Evolutionary conservation across 2,329 filamentous ascomycete genomes (phyloP).

Genomic region (Teratosphaeriaceae sp.): DNA sequence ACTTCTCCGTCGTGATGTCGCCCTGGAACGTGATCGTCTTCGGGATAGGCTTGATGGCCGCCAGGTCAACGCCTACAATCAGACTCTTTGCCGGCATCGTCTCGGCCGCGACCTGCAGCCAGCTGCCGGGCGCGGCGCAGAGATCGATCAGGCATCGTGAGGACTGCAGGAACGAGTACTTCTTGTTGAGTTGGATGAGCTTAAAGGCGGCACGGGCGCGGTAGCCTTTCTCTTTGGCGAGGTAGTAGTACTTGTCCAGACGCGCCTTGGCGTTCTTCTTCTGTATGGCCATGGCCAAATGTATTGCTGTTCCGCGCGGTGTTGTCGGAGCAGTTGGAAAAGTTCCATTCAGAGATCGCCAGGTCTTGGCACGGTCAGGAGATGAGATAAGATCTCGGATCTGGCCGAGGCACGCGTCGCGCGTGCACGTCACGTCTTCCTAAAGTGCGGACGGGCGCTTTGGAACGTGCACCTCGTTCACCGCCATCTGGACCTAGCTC

Average conservation of each 20-base stretch:
- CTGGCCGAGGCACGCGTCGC: neutral
- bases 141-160: conserved; percentile 95
- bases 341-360: neutral
- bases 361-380: conserved; percentile 1
- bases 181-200: conserved; percentile 96
- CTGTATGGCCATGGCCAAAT: conserved; percentile 73
- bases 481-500: too few relatives aligned
- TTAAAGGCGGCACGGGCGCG: conserved; percentile 95
- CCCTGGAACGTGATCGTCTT: conserved; percentile 92
- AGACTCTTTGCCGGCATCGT: conserved; percentile 86
- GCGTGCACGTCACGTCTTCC: neutral
- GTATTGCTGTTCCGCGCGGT: neutral
- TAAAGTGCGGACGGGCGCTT: neutral
- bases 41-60: conserved; percentile 93
- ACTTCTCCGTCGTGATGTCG: conserved; percentile 97
- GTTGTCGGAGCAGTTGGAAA: neutral
- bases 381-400: neutral
- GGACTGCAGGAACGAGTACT: conserved; percentile 96
- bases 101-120: conserved; percentile 94
- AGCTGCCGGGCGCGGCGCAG: conserved; percentile 92
- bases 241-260: conserved; percentile 97
- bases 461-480: too few relatives aligned
- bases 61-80: conserved; percentile 89
- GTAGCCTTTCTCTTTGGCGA: conserved; percentile 98
- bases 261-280: conserved; percentile 99